These are phyloP conservation scores for Quercus lobata DNA, from an alignment of 331 rosid species.

Conservation along the genomic window DNA sequence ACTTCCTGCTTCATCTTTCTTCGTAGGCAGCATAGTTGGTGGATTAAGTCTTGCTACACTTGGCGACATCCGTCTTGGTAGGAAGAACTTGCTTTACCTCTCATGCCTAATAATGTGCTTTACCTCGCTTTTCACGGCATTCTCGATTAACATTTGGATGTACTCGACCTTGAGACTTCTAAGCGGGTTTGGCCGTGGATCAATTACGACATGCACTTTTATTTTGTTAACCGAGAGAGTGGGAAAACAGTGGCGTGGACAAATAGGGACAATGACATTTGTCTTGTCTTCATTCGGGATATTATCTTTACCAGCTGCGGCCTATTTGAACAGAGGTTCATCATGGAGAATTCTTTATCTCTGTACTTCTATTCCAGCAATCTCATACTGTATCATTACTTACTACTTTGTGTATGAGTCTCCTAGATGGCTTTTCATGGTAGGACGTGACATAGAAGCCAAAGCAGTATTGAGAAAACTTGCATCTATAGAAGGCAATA, in stretches of 20 bases:
- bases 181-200: slow-evolving; percentile 11
- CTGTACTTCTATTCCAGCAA: slow-evolving; percentile 14
- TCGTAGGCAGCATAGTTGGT: background rate
- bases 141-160: slow-evolving; percentile 19
- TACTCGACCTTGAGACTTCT: slow-evolving; percentile 19
- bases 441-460: background rate
- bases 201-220: background rate
- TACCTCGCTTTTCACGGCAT: background rate
- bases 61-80: slow-evolving; percentile 19
- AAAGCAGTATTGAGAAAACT: background rate
- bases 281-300: slow-evolving; percentile 15
- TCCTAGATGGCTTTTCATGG: slow-evolving; percentile 20
- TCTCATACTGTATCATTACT: background rate
- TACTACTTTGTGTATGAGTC: slow-evolving; percentile 18
- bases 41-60: slow-evolving; percentile 3
- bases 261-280: slow-evolving; percentile 8
- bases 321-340: slow-evolving; percentile 6
- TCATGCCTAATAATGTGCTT: slow-evolving; percentile 16
- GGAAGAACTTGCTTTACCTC: slow-evolving; percentile 12
- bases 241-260: slow-evolving; percentile 14
- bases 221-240: slow-evolving; percentile 16
- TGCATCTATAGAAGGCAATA: background rate
- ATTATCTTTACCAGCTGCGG: slow-evolving; percentile 15
- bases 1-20: slow-evolving; percentile 21
- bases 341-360: slow-evolving; percentile 25